Evolutionary conservation across 768 basidiomycete genomes (phyloP).

Genomic region (Phaffia tasmanica): DNA sequence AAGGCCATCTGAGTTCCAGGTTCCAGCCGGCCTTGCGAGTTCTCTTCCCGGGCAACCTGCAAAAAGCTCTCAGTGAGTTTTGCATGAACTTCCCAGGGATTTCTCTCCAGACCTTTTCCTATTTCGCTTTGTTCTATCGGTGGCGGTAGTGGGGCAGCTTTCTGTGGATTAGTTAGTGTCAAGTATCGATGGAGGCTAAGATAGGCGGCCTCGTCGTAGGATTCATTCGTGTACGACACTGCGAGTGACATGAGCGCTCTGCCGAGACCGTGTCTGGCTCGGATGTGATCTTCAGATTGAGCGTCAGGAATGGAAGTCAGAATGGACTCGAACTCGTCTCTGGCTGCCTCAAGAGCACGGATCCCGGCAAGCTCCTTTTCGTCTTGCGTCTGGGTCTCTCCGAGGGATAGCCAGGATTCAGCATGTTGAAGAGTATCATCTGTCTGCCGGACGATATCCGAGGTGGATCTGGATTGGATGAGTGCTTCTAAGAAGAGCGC

Average conservation of each 20-base stretch:
- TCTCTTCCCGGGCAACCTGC: constrained; percentile 68
- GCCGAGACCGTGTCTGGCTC: not conserved
- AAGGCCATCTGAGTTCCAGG: constrained; percentile 87
- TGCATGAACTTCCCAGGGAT: constrained; percentile 68
- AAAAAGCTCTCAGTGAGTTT: constrained; percentile 75
- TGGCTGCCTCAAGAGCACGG: constrained; percentile 39
- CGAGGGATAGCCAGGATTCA: constrained; percentile 85
- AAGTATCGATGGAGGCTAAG: constrained; percentile 79
- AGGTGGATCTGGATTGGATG: constrained; percentile 39
- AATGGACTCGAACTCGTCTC: constrained; percentile 52
- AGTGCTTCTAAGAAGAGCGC: constrained; percentile 81
- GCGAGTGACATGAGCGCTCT: constrained; percentile 55
- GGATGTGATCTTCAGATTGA: not conserved
- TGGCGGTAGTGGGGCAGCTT: constrained; percentile 42
- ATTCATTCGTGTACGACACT: constrained; percentile 92
- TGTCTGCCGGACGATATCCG: not conserved
- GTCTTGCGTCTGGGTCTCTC: constrained; percentile 58
- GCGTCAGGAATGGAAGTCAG: not conserved
- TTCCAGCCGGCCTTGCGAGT: constrained; percentile 54
- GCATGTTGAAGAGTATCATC: constrained; percentile 65
- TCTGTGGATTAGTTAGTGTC: constrained; percentile 45
- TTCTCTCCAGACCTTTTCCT: constrained; percentile 13
- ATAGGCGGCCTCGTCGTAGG: constrained; percentile 74
- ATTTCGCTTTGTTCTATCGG: constrained; percentile 6
- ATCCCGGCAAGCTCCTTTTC: constrained; percentile 42